Conservation (phyloP, 805 yeast species). For the Metschnikowia kofuensis region DNA sequence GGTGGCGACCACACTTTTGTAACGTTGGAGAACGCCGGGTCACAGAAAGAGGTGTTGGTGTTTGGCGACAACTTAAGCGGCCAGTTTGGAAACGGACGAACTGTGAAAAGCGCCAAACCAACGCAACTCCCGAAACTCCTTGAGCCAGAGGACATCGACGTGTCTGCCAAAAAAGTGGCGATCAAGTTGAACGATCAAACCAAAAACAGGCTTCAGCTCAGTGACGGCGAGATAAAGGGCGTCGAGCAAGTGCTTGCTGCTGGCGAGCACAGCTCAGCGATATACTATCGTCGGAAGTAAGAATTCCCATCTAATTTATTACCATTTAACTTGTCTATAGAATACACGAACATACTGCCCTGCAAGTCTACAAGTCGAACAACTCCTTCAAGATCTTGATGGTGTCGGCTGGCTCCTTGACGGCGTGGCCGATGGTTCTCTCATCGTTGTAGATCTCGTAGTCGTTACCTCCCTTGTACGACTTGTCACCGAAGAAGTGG, state of each 20-base stretch:
- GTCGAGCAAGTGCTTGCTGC: slow-evolving; percentile 59
- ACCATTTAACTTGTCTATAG: slow-evolving; percentile 7
- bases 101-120: slow-evolving; percentile 57
- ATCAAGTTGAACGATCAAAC: slow-evolving; percentile 32
- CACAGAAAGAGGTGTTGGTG: slow-evolving; percentile 53
- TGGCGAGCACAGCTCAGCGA: slow-evolving; percentile 59
- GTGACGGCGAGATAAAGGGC: slow-evolving; percentile 25
- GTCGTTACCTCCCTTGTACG: slow-evolving; percentile 97
- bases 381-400: slow-evolving; percentile 73
- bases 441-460: slow-evolving; percentile 90
- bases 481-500: slow-evolving; percentile 98
- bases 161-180: slow-evolving; percentile 23
- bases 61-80: slow-evolving; percentile 88
- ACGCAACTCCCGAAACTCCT: slow-evolving; percentile 50
- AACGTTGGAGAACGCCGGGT: slow-evolving; percentile 47
- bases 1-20: slow-evolving; percentile 68
- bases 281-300: slow-evolving; percentile 47
- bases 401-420: slow-evolving; percentile 86
- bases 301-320: neutral
- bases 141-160: slow-evolving; percentile 47
- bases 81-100: slow-evolving; percentile 82
- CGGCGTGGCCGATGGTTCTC: slow-evolving; percentile 96
- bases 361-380: neutral
- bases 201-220: slow-evolving; percentile 46
- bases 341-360: neutral